Evolutionary conservation across 169 alveolate species (phyloP).

Genomic region (Amoebophrya sp.): DNA sequence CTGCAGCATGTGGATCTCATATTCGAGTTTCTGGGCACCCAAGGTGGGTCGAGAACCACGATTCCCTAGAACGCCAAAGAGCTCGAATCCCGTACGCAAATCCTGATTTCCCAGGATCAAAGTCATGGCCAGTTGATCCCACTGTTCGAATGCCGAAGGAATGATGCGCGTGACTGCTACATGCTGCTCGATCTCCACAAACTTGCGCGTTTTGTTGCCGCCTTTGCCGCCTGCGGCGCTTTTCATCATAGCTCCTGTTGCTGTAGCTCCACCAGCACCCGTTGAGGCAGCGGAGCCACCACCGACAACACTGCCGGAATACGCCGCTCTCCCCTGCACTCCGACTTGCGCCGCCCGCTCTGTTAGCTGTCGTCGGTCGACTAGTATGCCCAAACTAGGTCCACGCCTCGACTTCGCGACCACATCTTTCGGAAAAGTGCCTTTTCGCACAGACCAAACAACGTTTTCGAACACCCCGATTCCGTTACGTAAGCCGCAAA

Average conservation of each 20-base stretch:
- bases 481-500: not conserved
- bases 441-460: not conserved
- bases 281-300: too few relatives aligned
- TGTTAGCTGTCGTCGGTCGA: not conserved
- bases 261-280: too few relatives aligned
- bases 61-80: not conserved
- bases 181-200: not conserved
- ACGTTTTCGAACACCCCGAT: not conserved
- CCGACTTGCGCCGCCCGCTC: not conserved
- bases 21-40: not conserved
- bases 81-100: not conserved
- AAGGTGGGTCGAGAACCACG: not conserved
- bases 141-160: not conserved
- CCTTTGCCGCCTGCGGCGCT: too few relatives aligned
- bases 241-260: too few relatives aligned
- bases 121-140: not conserved
- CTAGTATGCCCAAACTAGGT: not conserved
- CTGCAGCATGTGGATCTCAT: not conserved
- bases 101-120: not conserved
- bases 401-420: not conserved
- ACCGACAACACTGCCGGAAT: too few relatives aligned
- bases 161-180: not conserved
- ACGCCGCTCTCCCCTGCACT: too few relatives aligned
- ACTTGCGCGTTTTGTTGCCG: not conserved
- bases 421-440: not conserved